These are phyloP conservation scores for Panellus pusillus DNA, from an alignment of 768 basidiomycete species.

Conservation along the genomic window DNA sequence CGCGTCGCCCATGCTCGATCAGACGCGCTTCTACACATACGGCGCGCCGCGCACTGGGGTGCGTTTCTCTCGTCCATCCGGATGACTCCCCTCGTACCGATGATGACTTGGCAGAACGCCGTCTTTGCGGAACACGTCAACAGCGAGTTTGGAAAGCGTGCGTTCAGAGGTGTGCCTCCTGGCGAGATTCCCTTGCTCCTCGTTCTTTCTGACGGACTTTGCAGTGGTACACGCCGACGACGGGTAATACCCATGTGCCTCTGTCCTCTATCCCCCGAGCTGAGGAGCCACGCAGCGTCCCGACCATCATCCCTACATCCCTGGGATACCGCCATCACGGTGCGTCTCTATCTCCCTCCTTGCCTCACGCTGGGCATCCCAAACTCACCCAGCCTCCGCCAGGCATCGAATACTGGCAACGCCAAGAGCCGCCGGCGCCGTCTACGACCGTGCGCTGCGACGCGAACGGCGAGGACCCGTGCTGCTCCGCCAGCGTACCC, in stretches of 20 bases:
- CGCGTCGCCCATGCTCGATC: slow-evolving; percentile 27
- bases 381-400: background rate
- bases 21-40: slow-evolving; percentile 47
- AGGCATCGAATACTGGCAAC: slow-evolving; percentile 57
- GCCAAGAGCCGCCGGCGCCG: slow-evolving; percentile 39
- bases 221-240: slow-evolving; percentile 54
- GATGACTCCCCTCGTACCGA: background rate
- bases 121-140: slow-evolving; percentile 48
- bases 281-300: slow-evolving; percentile 35
- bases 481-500: slow-evolving; percentile 49
- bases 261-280: background rate
- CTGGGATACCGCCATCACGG: slow-evolving; percentile 59
- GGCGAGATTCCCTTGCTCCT: background rate
- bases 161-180: slow-evolving; percentile 41
- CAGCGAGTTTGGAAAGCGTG: slow-evolving; percentile 36
- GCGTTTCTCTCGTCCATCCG: slow-evolving; percentile 14
- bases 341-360: slow-evolving; percentile 17
- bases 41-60: slow-evolving; percentile 52
- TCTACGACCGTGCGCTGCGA: slow-evolving; percentile 44
- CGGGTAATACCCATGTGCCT: slow-evolving; percentile 30
- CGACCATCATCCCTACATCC: slow-evolving; percentile 47
- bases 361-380: background rate
- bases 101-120: slow-evolving; percentile 37
- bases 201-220: background rate
- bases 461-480: slow-evolving; percentile 47